Evolutionary conservation across 352 stramenopile species (phyloP).

Genomic region (Pythium periplocum): DNA sequence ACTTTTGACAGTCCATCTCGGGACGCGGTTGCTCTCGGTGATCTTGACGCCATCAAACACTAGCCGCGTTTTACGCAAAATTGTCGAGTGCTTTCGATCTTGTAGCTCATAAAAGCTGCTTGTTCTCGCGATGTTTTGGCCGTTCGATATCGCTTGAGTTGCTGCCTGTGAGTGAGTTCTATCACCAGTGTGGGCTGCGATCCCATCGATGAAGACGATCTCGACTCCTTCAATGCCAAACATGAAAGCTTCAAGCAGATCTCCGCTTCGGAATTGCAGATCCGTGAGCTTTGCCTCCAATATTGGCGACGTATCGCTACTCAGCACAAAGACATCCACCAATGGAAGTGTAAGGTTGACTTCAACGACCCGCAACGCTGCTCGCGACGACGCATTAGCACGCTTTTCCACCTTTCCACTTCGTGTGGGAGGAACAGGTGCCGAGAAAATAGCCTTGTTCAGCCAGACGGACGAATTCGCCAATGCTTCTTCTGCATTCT

Average conservation of each 20-base stretch:
- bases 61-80: conserved; percentile 54
- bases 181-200: neutral
- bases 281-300: conserved; percentile 51
- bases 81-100: conserved; percentile 44
- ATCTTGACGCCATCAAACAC: conserved; percentile 62
- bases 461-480: conserved; percentile 44
- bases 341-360: conserved; percentile 53
- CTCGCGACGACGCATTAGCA: neutral
- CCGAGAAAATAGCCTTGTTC: conserved; percentile 44
- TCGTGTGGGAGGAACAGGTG: neutral
- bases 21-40: conserved; percentile 23
- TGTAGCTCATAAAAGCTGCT: conserved; percentile 31
- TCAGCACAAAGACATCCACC: conserved; percentile 60
- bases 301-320: conserved; percentile 56
- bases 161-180: too few species aligned
- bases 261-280: conserved; percentile 46
- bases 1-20: conserved; percentile 60
- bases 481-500: conserved; percentile 50
- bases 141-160: too few species aligned
- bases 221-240: conserved; percentile 53
- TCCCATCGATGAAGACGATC: conserved; percentile 55
- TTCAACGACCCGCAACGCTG: conserved; percentile 25
- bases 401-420: too few species aligned
- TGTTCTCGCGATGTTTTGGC: conserved; percentile 1
- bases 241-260: conserved; percentile 43